These are phyloP conservation scores for Xylaria sp. DNA, from an alignment of 2,329 filamentous ascomycete species.

Conservation along the genomic window DNA sequence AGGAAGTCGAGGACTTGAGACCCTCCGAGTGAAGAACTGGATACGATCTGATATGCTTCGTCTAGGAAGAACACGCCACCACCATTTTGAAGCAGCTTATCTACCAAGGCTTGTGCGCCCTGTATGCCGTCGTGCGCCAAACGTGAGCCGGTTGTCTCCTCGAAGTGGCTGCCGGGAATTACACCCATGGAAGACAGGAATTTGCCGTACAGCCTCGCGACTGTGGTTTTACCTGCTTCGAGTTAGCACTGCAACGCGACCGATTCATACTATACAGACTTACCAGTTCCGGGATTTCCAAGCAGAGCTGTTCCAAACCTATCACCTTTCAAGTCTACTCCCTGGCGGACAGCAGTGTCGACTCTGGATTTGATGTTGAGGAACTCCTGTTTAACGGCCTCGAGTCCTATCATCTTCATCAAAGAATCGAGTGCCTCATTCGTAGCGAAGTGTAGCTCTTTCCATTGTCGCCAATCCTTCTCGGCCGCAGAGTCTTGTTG, in stretches of 20 bases:
- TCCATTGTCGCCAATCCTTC: conserved; percentile 7
- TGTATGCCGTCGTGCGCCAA: conserved; percentile 58
- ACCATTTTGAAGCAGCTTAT: conserved; percentile 31
- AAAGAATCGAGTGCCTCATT: conserved; percentile 44
- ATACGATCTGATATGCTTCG: conserved; percentile 69
- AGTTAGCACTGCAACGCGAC: conserved; percentile 1
- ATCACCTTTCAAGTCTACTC: conserved; percentile 44
- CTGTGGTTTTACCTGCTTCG: conserved; percentile 62
- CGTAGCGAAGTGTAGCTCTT: conserved; percentile 5
- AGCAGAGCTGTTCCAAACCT: conserved; percentile 43
- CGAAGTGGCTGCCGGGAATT: conserved; percentile 54
- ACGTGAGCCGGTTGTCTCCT: conserved; percentile 63
- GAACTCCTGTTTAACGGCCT: conserved; percentile 53
- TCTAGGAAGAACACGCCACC: conserved; percentile 74
- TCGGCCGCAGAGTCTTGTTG: conserved; percentile 1
- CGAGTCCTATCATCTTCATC: conserved; percentile 56
- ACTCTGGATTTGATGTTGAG: conserved; percentile 52
- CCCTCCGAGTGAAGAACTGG: conserved; percentile 24
- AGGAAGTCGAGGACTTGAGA: conserved; percentile 63
- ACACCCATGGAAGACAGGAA: conserved; percentile 59
- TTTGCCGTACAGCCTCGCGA: conserved; percentile 63
- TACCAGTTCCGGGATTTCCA: conserved; percentile 60
- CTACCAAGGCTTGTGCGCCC: conserved; percentile 2
- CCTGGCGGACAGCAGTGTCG: conserved; percentile 47
- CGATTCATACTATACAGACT: conserved; percentile 5